phyloP scores from a whole-genome alignment of 2,329 filamentous ascomycete species.

The Ascochyta koolunga region DNA sequence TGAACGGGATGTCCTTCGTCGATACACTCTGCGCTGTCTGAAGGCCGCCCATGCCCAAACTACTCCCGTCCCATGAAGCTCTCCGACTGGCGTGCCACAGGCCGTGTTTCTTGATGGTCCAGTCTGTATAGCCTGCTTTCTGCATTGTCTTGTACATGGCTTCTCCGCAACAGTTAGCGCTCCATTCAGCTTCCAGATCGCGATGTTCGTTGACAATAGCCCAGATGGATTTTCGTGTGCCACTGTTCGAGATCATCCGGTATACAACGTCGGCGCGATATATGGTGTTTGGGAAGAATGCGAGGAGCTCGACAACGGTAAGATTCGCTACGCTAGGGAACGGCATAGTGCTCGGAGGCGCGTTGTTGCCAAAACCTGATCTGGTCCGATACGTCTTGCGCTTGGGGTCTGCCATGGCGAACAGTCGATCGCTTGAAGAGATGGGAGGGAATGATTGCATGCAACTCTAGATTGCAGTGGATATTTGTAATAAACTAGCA shows the following conservation, averaged over 20 bases:
- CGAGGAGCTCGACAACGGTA: conserved; percentile 30
- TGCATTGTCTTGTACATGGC: conserved; percentile 28
- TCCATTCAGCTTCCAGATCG: conserved; percentile 13
- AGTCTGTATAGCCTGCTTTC: conserved; percentile 21
- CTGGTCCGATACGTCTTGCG: neutral
- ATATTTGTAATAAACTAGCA: too few relatives aligned
- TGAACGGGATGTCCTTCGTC: conserved; percentile 20
- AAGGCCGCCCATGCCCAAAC: neutral
- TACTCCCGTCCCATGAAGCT: conserved; percentile 18
- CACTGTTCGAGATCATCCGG: conserved; percentile 30
- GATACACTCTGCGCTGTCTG: neutral
- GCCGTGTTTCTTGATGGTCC: conserved; percentile 23
- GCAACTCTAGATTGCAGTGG: too few relatives aligned
- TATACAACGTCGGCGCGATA: conserved; percentile 29
- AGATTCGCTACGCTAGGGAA: conserved; percentile 22
- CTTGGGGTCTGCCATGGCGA: neutral
- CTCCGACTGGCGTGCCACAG: conserved; percentile 9
- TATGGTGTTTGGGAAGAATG: conserved; percentile 32
- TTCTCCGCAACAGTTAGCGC: conserved; percentile 19
- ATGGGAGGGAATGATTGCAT: neutral
- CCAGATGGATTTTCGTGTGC: conserved; percentile 11
- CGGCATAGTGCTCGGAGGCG: conserved; percentile 17
- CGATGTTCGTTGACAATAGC: conserved; percentile 27
- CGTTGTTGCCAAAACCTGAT: conserved; percentile 12
- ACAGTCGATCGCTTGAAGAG: neutral